Base-by-base conservation (phyloP, 257 asterid genomes). In the Petunia secreta region DNA sequence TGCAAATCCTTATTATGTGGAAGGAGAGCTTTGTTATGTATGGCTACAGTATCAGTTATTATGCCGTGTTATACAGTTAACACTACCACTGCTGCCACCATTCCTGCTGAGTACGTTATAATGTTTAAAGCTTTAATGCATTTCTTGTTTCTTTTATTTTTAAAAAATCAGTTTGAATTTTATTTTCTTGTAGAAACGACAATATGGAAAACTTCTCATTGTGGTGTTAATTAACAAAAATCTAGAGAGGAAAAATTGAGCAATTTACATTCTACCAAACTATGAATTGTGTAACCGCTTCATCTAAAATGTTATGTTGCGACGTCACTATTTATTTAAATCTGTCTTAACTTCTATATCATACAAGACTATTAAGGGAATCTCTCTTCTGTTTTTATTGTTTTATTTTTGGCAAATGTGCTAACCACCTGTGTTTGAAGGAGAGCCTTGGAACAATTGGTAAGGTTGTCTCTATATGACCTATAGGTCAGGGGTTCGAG, bases 21-120 rank as follows among this genome's bases (percentile, higher is more conserved):
- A 73, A 91, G 97, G 90, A 92, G 98, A 84, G 85, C 75, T 78
- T 83, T 92, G 46, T 43, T 92, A 76, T 88, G 77, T 81, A 14
- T 87, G 67, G 85, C 91, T 8, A 79, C 91, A 58, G 46, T 93
- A 80, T 83, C 97, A 83, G 82, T 92, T 79, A 80, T 94, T 78
- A 14, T 86, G 57, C 91, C 93, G 39, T 80, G 25, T 40, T 79
- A 89, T 73, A 83, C 7, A 50, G 64, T 74, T n/a, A 73, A 74
- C 63, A 75, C 85, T 77, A 84, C 5, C 54, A 37, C 65, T 34
- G 69, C 57, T 66, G 63, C 86, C 63, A 67, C 86, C 63, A 67
- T 60, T 77, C 87, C 94, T 80, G 83, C 85, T 10, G 91, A 87
- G 97, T 92, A 86, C 83, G 92, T 75, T 66, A 13, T 41, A 66